phyloP scores from a whole-genome alignment of 208 protist genomes.

The Angomonas deanei region DNA sequence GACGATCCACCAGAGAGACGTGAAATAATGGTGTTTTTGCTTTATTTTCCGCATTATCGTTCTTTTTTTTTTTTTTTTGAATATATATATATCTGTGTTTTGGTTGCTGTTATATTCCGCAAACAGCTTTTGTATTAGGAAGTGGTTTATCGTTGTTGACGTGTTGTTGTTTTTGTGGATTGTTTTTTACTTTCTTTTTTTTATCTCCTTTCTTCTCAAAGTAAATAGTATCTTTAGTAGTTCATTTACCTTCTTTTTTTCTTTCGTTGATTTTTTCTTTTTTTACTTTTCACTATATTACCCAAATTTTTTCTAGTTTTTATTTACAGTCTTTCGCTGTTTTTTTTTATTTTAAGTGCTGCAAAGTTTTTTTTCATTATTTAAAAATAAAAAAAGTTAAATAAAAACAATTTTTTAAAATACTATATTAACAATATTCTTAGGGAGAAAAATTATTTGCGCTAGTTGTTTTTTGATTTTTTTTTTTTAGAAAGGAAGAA shows the following conservation, averaged over 20 bases:
- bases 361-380: background rate
- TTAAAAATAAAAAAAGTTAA: slow-evolving; percentile 2
- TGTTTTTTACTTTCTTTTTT: slow-evolving; percentile 9
- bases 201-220: background rate
- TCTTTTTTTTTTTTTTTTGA: background rate
- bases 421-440: background rate
- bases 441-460: background rate
- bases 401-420: background rate
- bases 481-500: slow-evolving; percentile 3
- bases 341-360: too few species aligned
- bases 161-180: too few species aligned
- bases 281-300: slow-evolving; percentile 8
- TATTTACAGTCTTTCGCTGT: too few species aligned
- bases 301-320: background rate
- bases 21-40: background rate
- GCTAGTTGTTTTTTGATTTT: slow-evolving; percentile 2
- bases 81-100: background rate
- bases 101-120: too few species aligned
- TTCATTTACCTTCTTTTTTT: slow-evolving; percentile 15
- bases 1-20: slow-evolving; percentile 3
- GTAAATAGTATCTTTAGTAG: slow-evolving; percentile 2
- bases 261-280: slow-evolving; percentile 12
- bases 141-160: too few species aligned
- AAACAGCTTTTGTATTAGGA: too few species aligned
- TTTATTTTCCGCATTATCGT: slow-evolving; percentile 2